Conservation (phyloP, 345 rosid species). For the Pseudoturritis turrita region DNA sequence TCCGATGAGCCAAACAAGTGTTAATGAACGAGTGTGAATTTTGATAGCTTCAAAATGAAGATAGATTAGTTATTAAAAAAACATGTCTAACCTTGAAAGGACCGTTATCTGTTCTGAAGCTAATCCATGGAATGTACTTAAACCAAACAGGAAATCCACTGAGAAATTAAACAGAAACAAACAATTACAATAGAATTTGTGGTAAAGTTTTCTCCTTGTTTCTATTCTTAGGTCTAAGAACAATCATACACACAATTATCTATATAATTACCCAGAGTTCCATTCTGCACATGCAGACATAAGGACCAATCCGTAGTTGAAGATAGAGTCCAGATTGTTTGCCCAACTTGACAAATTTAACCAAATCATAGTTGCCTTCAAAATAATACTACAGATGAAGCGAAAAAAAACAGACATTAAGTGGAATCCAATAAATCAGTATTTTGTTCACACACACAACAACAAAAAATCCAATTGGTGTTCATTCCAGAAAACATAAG, state of each 20-base stretch:
- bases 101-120: conserved; percentile 89
- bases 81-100: conserved; percentile 75
- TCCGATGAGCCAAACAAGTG: conserved; percentile 15
- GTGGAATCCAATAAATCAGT: conserved; percentile 22
- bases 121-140: conserved; percentile 90
- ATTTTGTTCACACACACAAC: conserved; percentile 15
- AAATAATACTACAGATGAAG: conserved; percentile 66
- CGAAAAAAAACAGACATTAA: conserved; percentile 11
- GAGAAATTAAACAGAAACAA: conserved; percentile 28
- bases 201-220: too few species aligned
- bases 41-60: conserved; percentile 24
- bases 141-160: conserved; percentile 99
- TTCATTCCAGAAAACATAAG: conserved; percentile 99
- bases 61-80: conserved; percentile 8
- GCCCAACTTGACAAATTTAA: conserved; percentile 79
- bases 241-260: neutral
- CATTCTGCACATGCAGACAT: conserved; percentile 99
- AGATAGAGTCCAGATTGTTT: conserved; percentile 83
- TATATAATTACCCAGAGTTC: conserved; percentile 98
- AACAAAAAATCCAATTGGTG: conserved; percentile 29
- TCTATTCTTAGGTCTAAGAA: conserved; percentile 1
- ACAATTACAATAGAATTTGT: neutral
- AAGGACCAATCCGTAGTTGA: conserved; percentile 97
- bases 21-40: too few species aligned
- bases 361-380: conserved; percentile 83